Evolutionary conservation across 257 asterid species (phyloP), one percentile per base, ranked within the genome.

Genomic region (Misopates orontium): DNA sequence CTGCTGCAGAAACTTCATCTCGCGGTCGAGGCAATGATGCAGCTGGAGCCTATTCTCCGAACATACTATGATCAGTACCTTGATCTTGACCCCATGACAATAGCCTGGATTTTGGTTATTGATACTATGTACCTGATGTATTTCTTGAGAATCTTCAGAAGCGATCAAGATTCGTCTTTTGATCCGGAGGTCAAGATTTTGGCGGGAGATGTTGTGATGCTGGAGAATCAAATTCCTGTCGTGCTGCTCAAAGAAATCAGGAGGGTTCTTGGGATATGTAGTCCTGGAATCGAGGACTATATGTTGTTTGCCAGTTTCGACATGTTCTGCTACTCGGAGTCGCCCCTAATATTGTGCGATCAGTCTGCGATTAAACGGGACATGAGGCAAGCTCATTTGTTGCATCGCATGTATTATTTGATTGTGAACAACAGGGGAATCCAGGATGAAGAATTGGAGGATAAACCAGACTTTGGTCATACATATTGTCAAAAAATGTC

Each of bases 211-310:
- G 36, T 65, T 15, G 0, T n/a, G n/a, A 54, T 77, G 78, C 15
- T 72, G 58, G 82, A 77, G 70, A 77, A 77, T 20, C 82, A 77
- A 60, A 59, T 77, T 16, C 78, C 82, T 0, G 3, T 5, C 13
- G 4, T 58, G 1, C 59, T 73, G 10, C 58, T 53, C 36, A 19
- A 21, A 11, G 31, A 53, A 14, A 16, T 53, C 16, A 19, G 23
- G 20, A 49, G 21, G 12, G 23, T 10, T 49, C 12, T 18, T 10
- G 55, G 21, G 55, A 7, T 49, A n/a, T 2, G 8, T 1, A 47
- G 19, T n/a, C n/a, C 8, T 47, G 4, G 14, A 47, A 2, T 49
- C 9, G 55, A 49, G 4, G 1, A n/a, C 10, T 36, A 36, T 8
- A n/a, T n/a, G n/a, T n/a, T n/a, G n/a, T n/a, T n/a, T n/a, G n/a